A percentile compares a stretch with the other conserved stretches of the same genome.
These are phyloP conservation scores for Crithidia expoeki DNA, from an alignment of 208 protist species.

Conservation along the genomic window DNA sequence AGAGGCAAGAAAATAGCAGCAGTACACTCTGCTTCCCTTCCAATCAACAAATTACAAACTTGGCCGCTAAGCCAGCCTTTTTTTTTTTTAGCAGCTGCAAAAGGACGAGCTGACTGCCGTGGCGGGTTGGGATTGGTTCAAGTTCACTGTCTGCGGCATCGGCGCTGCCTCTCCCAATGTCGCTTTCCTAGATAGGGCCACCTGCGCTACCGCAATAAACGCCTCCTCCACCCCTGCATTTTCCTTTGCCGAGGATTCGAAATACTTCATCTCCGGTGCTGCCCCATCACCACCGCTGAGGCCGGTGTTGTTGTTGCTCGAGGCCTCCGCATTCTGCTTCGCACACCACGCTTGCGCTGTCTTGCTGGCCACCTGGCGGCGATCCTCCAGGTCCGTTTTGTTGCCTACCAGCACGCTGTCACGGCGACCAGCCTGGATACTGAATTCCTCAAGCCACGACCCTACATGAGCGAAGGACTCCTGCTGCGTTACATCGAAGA, in stretches of 20 bases:
- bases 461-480: slow-evolving; percentile 85
- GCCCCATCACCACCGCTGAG: slow-evolving; percentile 13
- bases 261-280: slow-evolving; percentile 94
- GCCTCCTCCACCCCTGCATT: slow-evolving; percentile 98
- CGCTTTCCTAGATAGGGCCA: slow-evolving; percentile 79
- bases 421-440: slow-evolving; percentile 95
- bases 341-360: slow-evolving; percentile 96
- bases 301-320: slow-evolving; percentile 30
- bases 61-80: slow-evolving; percentile 12
- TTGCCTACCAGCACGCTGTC: slow-evolving; percentile 99
- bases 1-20: no score
- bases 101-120: slow-evolving; percentile 33
- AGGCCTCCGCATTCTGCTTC: slow-evolving; percentile 61
- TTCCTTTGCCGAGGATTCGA: slow-evolving; percentile 98
- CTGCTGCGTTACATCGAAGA: slow-evolving; percentile 90
- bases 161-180: slow-evolving; percentile 54
- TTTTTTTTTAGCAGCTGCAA: slow-evolving; percentile 23
- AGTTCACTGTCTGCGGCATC: slow-evolving; percentile 72
- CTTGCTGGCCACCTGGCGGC: slow-evolving; percentile 92
- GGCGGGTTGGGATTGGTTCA: slow-evolving; percentile 43
- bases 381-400: slow-evolving; percentile 98
- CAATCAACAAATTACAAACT: no score
- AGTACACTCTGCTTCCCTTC: no score
- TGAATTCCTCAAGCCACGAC: slow-evolving; percentile 99
- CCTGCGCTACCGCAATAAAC: slow-evolving; percentile 89